These are phyloP conservation scores for Aureobasidium mangrovei DNA, from an alignment of 2,329 filamentous ascomycete genomes.

Conservation along the genomic window DNA sequence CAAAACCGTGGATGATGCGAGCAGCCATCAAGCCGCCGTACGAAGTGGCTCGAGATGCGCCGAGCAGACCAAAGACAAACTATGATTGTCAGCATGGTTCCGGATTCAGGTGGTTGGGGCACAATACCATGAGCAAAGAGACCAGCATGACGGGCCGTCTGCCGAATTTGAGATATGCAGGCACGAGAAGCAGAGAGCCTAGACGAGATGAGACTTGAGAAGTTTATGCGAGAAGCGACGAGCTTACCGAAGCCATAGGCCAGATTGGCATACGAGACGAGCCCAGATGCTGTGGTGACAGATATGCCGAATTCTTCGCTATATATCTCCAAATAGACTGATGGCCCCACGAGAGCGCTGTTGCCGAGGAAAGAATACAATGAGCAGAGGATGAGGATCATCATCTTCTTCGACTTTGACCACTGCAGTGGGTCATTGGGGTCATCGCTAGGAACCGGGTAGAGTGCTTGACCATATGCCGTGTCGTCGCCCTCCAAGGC, in stretches of 20 bases:
- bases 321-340: conserved; percentile 50
- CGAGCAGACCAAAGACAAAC: conserved; percentile 36
- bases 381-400: conserved; percentile 47
- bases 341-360: conserved; percentile 47
- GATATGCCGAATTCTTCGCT: conserved; percentile 44
- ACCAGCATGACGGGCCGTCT: conserved; percentile 36
- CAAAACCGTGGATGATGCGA: conserved; percentile 35
- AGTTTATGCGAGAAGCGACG: no score
- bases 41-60: conserved; percentile 32
- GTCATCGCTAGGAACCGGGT: conserved; percentile 52
- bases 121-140: conserved; percentile 28
- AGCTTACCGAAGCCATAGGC: conserved; percentile 47
- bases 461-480: conserved; percentile 51
- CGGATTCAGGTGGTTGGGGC: neutral
- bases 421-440: conserved; percentile 55
- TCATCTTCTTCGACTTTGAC: conserved; percentile 47
- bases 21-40: conserved; percentile 36
- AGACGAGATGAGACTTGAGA: neutral
- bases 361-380: conserved; percentile 53
- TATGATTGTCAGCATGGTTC: neutral
- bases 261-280: conserved; percentile 53
- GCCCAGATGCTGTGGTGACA: conserved; percentile 43
- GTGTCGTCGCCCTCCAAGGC: conserved; percentile 50
- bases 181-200: conserved; percentile 48
- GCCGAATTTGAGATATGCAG: conserved; percentile 47